Evolutionary conservation across 202 grass and related monocot species (phyloP).

Genomic region (Musa balbisiana): DNA sequence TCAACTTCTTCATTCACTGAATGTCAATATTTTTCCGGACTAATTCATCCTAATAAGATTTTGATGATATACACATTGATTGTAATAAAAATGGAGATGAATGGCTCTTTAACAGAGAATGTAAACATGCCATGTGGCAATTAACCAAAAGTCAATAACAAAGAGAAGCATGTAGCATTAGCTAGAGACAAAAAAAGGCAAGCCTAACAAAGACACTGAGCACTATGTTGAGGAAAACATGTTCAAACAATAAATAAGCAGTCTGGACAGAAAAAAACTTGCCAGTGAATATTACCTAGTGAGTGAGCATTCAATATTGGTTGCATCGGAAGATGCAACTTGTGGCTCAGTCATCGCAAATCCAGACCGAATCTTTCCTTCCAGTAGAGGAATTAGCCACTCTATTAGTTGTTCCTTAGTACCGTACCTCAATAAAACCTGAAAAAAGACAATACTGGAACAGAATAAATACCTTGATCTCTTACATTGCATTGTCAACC

Average conservation of each 20-base stretch:
- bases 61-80: not conserved
- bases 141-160: not conserved
- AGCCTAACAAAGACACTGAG: not conserved
- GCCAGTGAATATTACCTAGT: conserved; percentile 38
- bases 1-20: no score
- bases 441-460: not conserved
- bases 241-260: not conserved
- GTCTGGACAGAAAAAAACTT: not conserved
- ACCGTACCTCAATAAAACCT: conserved; percentile 91
- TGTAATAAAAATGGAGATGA: not conserved
- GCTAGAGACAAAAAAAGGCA: not conserved
- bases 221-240: not conserved
- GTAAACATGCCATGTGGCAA: not conserved
- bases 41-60: no score
- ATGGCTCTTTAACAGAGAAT: not conserved
- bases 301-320: conserved; percentile 96
- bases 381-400: conserved; percentile 81
- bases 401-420: conserved; percentile 80
- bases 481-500: not conserved
- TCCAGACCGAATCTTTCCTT: conserved; percentile 82
- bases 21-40: no score
- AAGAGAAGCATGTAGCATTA: not conserved
- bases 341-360: conserved; percentile 99
- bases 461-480: not conserved
- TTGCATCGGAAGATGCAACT: conserved; percentile 98